Percentiles rank a stretch among this genome's conserved stretches.
Evolutionary conservation across 441 rosid species (phyloP).

Genomic region (Populus hybrid): DNA sequence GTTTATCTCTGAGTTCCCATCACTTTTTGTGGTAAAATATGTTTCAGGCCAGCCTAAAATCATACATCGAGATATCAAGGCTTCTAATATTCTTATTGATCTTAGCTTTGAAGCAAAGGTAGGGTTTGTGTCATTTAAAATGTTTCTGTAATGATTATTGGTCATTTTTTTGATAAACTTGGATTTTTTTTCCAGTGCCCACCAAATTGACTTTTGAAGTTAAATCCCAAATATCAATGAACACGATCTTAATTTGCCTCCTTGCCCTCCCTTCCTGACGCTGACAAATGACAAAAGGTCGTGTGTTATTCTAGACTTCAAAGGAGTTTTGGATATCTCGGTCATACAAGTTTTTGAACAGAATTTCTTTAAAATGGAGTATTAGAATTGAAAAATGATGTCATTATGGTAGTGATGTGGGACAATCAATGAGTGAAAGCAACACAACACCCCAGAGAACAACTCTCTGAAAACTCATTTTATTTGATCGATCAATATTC

Average conservation of each 20-base stretch:
- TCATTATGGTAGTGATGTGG: neutral
- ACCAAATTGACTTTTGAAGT: neutral
- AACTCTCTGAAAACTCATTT: neutral
- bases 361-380: slow-evolving; percentile 1
- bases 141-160: neutral
- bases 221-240: neutral
- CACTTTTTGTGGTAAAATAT: neutral
- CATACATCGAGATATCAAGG: slow-evolving; percentile 96
- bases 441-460: neutral
- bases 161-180: neutral
- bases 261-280: neutral
- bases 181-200: neutral
- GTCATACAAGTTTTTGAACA: neutral
- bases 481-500: neutral
- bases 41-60: slow-evolving; percentile 91
- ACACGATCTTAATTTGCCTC: neutral
- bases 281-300: neutral
- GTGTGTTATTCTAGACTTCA: neutral
- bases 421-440: neutral
- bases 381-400: neutral
- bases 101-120: slow-evolving; percentile 93
- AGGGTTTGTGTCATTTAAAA: slow-evolving; percentile 3
- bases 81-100: slow-evolving; percentile 82
- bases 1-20: slow-evolving; percentile 6
- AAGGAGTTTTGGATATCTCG: neutral